Evolutionary conservation across 805 yeast genomes (phyloP).

Genomic region (Monosporozyma aerobia): DNA sequence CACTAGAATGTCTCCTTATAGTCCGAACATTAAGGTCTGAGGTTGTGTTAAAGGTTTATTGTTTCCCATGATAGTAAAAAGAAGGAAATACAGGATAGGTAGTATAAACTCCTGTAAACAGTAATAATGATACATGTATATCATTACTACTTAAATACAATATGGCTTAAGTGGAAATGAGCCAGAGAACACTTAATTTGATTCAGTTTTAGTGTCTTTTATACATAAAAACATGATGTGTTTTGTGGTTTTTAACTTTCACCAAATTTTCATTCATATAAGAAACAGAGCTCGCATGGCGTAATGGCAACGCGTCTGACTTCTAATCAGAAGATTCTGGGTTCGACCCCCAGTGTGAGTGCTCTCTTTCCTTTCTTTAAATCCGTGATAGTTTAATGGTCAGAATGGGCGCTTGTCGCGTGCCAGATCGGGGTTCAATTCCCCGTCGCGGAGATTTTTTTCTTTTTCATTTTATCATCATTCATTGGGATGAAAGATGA

Average conservation of each 20-base stretch:
- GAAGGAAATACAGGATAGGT: no score
- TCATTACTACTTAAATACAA: no score
- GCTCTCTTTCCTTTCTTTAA: constrained; percentile 16
- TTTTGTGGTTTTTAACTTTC: not conserved
- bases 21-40: no score
- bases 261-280: constrained; percentile 2
- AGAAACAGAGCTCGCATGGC: constrained; percentile 39
- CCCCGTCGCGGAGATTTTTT: constrained; percentile 13
- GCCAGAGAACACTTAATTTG: no score
- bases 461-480: not conserved
- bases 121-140: no score
- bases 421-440: constrained; percentile 6
- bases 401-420: constrained; percentile 4
- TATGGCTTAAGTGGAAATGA: no score
- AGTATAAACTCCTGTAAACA: no score
- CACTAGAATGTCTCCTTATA: no score
- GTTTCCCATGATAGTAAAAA: no score
- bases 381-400: constrained; percentile 4
- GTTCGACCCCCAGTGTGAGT: constrained; percentile 50
- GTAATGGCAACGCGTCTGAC: constrained; percentile 51
- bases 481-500: no score
- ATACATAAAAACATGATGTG: not conserved
- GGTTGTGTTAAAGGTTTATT: no score
- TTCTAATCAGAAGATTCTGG: constrained; percentile 48
- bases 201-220: no score